These are phyloP conservation scores for Leucosporidium scottii DNA, from an alignment of 768 basidiomycete species.

Conservation along the genomic window DNA sequence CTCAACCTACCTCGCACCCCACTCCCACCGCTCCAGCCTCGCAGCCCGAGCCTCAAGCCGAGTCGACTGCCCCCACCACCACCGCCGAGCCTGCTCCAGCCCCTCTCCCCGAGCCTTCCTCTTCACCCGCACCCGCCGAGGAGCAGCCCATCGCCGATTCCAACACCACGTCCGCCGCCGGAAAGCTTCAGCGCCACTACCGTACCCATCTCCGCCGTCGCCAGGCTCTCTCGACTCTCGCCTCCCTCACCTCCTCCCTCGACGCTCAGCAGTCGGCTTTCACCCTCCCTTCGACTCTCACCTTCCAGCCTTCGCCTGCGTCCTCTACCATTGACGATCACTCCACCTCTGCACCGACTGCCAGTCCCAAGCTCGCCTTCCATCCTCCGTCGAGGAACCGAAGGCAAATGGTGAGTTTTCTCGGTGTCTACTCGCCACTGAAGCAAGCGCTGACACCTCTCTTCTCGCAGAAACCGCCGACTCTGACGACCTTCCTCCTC, in stretches of 20 bases:
- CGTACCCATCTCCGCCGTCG: conserved; percentile 6
- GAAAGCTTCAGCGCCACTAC: conserved; percentile 7
- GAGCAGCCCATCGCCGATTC: not conserved
- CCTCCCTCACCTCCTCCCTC: conserved; percentile 40
- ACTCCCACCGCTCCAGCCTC: not conserved
- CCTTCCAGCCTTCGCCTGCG: conserved; percentile 39
- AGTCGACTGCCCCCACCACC: not conserved
- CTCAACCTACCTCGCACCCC: not conserved
- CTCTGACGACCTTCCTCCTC: no score
- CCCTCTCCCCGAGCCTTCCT: not conserved
- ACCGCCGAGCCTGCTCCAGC: not conserved
- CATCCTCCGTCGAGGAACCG: no score
- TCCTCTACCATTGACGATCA: conserved; percentile 1
- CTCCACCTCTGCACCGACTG: not conserved
- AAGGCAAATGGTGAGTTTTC: no score
- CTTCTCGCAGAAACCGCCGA: no score
- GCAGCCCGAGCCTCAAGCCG: not conserved
- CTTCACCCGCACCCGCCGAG: not conserved
- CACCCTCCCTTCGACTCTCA: conserved; percentile 25
- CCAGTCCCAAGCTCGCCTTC: conserved; percentile 49
- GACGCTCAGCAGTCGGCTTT: conserved; percentile 43
- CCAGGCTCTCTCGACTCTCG: conserved; percentile 45
- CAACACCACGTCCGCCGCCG: not conserved
- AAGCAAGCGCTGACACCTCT: no score
- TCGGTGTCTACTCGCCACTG: no score